These are phyloP conservation scores for Paulownia fortunei DNA, from an alignment of 257 asterid genomes.

Conservation along the genomic window DNA sequence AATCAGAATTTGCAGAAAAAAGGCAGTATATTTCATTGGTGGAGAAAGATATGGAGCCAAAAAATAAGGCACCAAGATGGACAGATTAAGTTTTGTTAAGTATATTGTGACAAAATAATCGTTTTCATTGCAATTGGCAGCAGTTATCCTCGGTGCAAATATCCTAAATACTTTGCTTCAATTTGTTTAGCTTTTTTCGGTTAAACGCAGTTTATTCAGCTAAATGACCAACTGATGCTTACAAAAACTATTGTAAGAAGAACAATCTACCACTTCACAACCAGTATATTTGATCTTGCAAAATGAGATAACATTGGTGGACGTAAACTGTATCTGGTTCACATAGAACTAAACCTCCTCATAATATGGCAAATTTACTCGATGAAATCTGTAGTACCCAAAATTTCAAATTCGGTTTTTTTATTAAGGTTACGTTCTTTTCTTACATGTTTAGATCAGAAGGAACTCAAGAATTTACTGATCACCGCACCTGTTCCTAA, in stretches of 20 bases:
- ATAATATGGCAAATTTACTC: neutral
- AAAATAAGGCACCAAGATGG: neutral
- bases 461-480: neutral
- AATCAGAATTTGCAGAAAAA: neutral
- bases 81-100: too few relatives aligned
- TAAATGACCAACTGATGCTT: neutral
- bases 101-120: neutral
- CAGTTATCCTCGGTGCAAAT: neutral
- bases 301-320: neutral
- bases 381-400: neutral
- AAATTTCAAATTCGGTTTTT: neutral
- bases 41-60: neutral
- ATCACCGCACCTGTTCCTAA: neutral
- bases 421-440: neutral
- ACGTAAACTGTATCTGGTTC: neutral
- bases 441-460: neutral
- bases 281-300: neutral
- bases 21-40: neutral
- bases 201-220: neutral
- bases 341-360: neutral
- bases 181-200: neutral
- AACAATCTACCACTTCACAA: neutral
- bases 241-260: neutral
- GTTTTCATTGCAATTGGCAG: neutral
- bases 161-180: neutral